Evolutionary conservation across 768 basidiomycete species (phyloP), one percentile per base, ranked within the genome.

Genomic region (Plicaturopsis crispa): DNA sequence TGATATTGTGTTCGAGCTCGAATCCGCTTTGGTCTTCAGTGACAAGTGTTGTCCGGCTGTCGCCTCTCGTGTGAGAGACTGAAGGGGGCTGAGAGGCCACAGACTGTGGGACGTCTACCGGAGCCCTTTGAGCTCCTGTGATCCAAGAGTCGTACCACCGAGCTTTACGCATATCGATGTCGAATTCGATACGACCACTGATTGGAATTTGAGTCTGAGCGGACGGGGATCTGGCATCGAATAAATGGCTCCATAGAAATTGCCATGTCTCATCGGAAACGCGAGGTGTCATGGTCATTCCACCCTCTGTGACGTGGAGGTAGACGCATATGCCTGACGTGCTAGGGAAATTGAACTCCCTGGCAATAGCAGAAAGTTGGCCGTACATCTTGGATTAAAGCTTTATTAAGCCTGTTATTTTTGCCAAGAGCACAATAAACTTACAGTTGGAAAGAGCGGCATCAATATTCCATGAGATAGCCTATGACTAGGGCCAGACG

Each of bases 171-270:
- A 73, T 43, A 60, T 93, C 90, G 33, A 93, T 73, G 58, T 93
- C 90, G 54, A 93, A 91, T 59, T 93, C 89, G 20, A 94, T 71
- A 20, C 73, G 78, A 4, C 86, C 91, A 31, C 75, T 69, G 40
- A 93, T 80, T 0, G 85, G 80, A 14, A 73, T 51, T 36, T 64
- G 66, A 17, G 56, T 54, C 18, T 52, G 47, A 42, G 63, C 43
- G 31, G 52, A 45, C 14, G 57, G 48, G 16, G 57, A 42, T 17
- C 62, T 56, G 26, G 66, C 46, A 22, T 79, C 73, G 31, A 77
- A 67, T 43, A 76, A 61, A 51, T 80, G 73, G 26, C 60, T 62
- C 81, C 84, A 90, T 2, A 90, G 64, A 22, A 75, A 59, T 37
- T 70, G 69, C 88, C 88, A 91, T 6, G 73, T 70, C 39, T 85